Percentiles rank a stretch among this genome's conserved stretches.
Evolutionary conservation across 1,284 basidiomycete species (phyloP).

Genomic region (Kalmanozyma brasiliensis): DNA sequence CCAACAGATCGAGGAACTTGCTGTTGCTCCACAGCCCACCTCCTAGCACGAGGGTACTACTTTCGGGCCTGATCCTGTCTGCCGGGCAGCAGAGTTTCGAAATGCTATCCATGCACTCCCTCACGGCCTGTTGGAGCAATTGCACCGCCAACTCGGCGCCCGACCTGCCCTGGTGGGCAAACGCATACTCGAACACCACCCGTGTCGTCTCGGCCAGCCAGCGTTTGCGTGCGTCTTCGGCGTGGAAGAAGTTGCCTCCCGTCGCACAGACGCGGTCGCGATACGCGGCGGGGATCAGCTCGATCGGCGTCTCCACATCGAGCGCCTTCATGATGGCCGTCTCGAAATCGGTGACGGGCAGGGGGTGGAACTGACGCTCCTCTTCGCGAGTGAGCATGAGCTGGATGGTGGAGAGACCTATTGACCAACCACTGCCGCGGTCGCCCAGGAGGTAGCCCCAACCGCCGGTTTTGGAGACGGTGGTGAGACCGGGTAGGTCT

Average conservation of each 20-base stretch:
- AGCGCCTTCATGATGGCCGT: conserved; percentile 18
- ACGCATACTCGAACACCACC: conserved; percentile 50
- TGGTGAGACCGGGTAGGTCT: conserved; percentile 38
- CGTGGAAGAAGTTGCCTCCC: conserved; percentile 43
- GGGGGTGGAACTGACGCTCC: conserved; percentile 22
- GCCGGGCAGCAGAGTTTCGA: conserved; percentile 28
- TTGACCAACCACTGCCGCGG: conserved; percentile 42
- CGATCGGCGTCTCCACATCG: conserved; percentile 36
- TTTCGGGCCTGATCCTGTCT: conserved; percentile 23
- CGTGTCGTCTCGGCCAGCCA: conserved; percentile 59
- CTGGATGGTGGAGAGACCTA: conserved; percentile 43
- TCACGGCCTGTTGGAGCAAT: conserved; percentile 41
- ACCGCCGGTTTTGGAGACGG: conserved; percentile 42
- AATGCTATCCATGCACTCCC: conserved; percentile 41
- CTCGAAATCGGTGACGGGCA: conserved; percentile 40
- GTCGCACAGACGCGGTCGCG: conserved; percentile 36
- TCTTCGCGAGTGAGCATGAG: conserved; percentile 42
- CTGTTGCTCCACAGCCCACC: conserved; percentile 58
- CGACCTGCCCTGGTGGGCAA: conserved; percentile 8
- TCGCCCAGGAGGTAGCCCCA: conserved; percentile 50
- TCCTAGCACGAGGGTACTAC: conserved; percentile 52
- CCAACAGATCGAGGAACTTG: conserved; percentile 44
- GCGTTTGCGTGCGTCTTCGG: conserved; percentile 58
- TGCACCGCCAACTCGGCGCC: conserved; percentile 29
- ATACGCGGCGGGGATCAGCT: conserved; percentile 47